Evolutionary conservation across 1,139 yeast genomes (phyloP).

Genomic region (Diutina catenulata): DNA sequence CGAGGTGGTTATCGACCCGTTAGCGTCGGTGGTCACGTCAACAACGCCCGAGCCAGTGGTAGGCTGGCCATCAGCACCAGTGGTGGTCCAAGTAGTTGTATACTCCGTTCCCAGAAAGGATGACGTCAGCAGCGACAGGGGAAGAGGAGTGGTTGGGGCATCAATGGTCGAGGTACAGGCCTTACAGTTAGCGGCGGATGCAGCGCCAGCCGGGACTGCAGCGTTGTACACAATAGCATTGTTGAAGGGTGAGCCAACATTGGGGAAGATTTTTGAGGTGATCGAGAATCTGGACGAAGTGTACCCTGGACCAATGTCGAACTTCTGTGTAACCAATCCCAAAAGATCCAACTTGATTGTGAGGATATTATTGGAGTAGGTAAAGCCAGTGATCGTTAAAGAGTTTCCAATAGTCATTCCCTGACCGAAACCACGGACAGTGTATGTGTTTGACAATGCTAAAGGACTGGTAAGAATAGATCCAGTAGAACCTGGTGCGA

Average conservation of each 20-base stretch:
- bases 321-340: background rate
- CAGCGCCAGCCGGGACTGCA: background rate
- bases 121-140: background rate
- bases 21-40: background rate
- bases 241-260: background rate
- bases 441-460: background rate
- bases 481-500: background rate
- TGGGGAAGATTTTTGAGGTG: background rate
- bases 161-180: background rate
- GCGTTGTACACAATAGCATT: constrained; percentile 1
- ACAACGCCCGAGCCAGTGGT: constrained; percentile 1
- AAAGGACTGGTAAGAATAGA: background rate
- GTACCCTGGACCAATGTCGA: constrained; percentile 3
- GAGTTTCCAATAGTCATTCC: background rate
- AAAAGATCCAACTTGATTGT: background rate
- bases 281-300: background rate
- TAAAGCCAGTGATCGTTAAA: background rate
- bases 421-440: background rate
- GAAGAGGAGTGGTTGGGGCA: background rate
- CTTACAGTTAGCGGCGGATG: background rate
- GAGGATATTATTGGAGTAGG: background rate
- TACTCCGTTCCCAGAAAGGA: constrained; percentile 2
- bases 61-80: background rate
- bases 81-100: constrained; percentile 1
- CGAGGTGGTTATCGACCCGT: background rate